Evolutionary conservation across 805 yeast genomes (phyloP).

Genomic region (Metschnikowia continentalis): DNA sequence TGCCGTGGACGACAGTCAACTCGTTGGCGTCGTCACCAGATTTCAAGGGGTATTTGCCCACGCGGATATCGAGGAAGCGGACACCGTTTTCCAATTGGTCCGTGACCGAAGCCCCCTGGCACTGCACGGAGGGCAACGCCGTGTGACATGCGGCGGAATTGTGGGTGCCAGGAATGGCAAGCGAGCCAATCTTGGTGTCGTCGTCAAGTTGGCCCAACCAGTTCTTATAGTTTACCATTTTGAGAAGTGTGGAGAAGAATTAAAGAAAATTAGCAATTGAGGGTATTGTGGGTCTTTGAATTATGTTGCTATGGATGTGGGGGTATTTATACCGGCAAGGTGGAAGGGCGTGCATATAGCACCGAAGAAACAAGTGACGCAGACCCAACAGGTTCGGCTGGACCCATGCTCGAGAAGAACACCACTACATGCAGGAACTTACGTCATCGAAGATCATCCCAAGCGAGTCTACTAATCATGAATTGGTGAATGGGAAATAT

Average conservation of each 20-base stretch:
- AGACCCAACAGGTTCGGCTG: neutral
- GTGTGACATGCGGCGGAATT: conserved; percentile 70
- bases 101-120: conserved; percentile 59
- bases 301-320: neutral
- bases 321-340: neutral
- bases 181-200: conserved; percentile 45
- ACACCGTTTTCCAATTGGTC: conserved; percentile 70
- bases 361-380: neutral
- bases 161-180: conserved; percentile 83
- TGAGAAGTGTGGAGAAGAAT: neutral
- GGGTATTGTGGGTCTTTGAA: neutral
- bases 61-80: conserved; percentile 67
- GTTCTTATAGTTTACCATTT: conserved; percentile 37
- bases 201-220: conserved; percentile 59
- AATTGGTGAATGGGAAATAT: too few species aligned
- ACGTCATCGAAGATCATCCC: neutral
- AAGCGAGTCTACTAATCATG: neutral
- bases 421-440: neutral
- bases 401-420: too few species aligned
- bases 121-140: conserved; percentile 72
- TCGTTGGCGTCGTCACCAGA: conserved; percentile 49
- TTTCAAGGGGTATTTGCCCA: conserved; percentile 54
- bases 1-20: conserved; percentile 68
- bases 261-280: neutral
- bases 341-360: neutral